These are phyloP conservation scores for Phyllosticta citrichinensis DNA, from an alignment of 2,329 filamentous ascomycete species.

Conservation along the genomic window DNA sequence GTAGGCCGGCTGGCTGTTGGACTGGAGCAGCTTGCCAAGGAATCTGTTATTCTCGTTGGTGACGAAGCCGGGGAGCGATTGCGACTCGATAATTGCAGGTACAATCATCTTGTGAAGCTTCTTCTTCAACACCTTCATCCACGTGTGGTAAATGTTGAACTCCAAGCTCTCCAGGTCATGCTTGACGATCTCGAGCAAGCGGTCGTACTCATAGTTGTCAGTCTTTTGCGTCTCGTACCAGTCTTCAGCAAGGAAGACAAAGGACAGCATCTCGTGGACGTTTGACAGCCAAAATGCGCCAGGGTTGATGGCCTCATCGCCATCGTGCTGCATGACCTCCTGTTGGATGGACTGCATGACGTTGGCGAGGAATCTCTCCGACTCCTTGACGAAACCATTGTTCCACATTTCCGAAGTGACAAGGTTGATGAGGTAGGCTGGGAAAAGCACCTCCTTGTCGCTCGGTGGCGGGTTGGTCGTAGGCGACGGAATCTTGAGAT, in stretches of 20 bases:
- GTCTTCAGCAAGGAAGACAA: constrained; percentile 96
- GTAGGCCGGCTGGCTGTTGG: constrained; percentile 85
- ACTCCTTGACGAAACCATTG: constrained; percentile 99
- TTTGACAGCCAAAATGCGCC: constrained; percentile 99
- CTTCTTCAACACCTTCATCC: constrained; percentile 99
- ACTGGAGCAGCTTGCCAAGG: constrained; percentile 89
- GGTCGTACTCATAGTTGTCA: constrained; percentile 98
- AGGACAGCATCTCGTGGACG: constrained; percentile 98
- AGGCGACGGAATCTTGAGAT: constrained; percentile 89
- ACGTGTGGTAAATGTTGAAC: constrained; percentile 99
- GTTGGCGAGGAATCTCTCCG: constrained; percentile 94
- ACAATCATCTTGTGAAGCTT: constrained; percentile 99
- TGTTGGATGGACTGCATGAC: constrained; percentile 99
- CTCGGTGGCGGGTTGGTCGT: constrained; percentile 80
- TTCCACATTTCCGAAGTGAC: constrained; percentile 99
- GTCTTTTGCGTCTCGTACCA: constrained; percentile 99
- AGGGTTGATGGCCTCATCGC: constrained; percentile 92
- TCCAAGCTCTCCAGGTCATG: constrained; percentile 96
- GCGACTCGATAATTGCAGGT: constrained; percentile 96
- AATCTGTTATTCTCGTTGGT: constrained; percentile 98
- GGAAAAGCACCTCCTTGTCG: constrained; percentile 98
- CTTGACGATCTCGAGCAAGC: constrained; percentile 95
- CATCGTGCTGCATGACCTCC: constrained; percentile 98
- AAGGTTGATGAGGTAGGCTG: constrained; percentile 95
- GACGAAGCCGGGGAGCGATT: constrained; percentile 94